Evolutionary conservation across 1,284 basidiomycete genomes (phyloP).

Genomic region (Thecaphora frezii): DNA sequence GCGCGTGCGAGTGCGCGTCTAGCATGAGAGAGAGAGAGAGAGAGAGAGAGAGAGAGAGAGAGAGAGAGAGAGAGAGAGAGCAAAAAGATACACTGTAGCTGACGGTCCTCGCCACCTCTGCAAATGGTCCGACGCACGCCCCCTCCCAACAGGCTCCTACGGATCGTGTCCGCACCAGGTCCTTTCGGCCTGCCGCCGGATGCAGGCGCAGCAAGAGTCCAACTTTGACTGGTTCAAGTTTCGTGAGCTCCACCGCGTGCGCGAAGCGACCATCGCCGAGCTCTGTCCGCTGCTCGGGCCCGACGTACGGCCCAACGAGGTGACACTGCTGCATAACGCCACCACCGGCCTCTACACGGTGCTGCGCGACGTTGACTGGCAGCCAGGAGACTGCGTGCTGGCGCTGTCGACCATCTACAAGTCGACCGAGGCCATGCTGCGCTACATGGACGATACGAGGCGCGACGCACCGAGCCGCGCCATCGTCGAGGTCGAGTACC

Average conservation of each 20-base stretch:
- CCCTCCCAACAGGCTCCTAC: no score
- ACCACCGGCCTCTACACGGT: slow-evolving; percentile 56
- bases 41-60: no score
- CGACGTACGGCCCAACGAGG: slow-evolving; percentile 28
- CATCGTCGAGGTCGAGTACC: slow-evolving; percentile 54
- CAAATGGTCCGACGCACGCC: no score
- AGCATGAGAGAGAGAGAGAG: no score
- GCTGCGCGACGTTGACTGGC: slow-evolving; percentile 37
- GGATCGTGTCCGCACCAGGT: slow-evolving; percentile 34
- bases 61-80: no score
- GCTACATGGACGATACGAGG: no score
- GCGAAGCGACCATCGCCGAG: slow-evolving; percentile 16
- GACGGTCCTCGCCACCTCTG: no score
- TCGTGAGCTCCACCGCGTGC: slow-evolving; percentile 7
- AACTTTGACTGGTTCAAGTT: slow-evolving; percentile 18
- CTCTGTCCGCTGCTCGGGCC: slow-evolving; percentile 3
- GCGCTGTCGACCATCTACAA: slow-evolving; percentile 31
- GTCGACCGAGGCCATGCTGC: slow-evolving; percentile 49
- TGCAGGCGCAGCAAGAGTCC: slow-evolving; percentile 18
- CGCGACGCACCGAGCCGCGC: no score
- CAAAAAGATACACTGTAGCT: no score
- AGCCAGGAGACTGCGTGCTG: no score
- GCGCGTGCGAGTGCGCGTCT: no score
- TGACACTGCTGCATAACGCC: slow-evolving; percentile 56
- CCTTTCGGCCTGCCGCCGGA: slow-evolving; percentile 11